phyloP scores from a whole-genome alignment of 371 early-diverging fungal species.

The Nematocida sp. region DNA sequence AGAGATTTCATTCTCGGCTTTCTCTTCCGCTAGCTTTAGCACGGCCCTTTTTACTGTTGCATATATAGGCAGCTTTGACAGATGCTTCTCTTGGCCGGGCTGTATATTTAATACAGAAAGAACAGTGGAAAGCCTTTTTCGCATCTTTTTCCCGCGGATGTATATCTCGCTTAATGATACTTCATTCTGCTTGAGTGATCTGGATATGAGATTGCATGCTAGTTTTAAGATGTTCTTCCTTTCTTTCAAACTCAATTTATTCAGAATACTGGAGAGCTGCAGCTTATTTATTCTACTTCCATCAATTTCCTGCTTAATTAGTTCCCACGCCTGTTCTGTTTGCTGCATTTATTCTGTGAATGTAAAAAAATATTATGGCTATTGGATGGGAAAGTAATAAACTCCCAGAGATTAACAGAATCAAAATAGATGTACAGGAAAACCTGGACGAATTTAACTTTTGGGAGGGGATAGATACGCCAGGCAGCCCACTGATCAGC shows the following conservation, averaged over 20 bases:
- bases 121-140: not conserved
- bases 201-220: not conserved
- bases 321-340: not conserved
- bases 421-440: constrained; percentile 21
- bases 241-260: not conserved
- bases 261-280: not conserved
- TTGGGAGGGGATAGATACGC: constrained; percentile 14
- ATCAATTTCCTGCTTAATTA: not conserved
- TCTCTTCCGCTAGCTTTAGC: not conserved
- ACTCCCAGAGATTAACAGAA: not conserved
- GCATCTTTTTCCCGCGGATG: not conserved
- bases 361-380: constrained; percentile 47
- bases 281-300: not conserved
- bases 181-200: not conserved
- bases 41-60: not conserved
- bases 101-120: not conserved
- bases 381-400: constrained; percentile 53
- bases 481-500: constrained; percentile 29
- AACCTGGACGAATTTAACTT: not conserved
- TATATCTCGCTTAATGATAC: not conserved
- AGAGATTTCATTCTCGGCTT: not conserved
- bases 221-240: not conserved
- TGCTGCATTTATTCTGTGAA: not conserved
- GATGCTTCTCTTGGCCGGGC: not conserved
- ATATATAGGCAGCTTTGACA: not conserved